These are phyloP conservation scores for Trichoderma brevicompactum DNA, from an alignment of 2,329 filamentous ascomycete species.

Conservation along the genomic window DNA sequence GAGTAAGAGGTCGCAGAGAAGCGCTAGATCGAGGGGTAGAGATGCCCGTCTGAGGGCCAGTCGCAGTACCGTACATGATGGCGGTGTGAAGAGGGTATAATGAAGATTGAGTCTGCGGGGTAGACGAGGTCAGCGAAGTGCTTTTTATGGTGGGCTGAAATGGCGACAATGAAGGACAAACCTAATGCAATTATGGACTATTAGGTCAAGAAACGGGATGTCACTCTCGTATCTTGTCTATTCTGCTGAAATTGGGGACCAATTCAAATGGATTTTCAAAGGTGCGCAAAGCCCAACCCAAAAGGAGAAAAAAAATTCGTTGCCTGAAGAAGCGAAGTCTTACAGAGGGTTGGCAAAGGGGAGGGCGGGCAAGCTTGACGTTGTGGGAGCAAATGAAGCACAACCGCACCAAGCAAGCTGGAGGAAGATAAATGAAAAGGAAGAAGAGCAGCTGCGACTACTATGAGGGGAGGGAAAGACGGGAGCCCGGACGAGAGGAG, in stretches of 20 bases:
- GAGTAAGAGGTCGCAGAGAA: constrained; percentile 86
- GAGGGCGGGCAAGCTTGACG: constrained; percentile 23
- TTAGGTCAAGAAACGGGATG: constrained; percentile 16
- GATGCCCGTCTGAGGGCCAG: constrained; percentile 90
- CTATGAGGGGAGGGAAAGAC: constrained; percentile 29
- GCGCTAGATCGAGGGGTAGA: constrained; percentile 93
- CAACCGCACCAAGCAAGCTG: constrained; percentile 23
- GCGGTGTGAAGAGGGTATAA: constrained; percentile 37
- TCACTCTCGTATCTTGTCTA: constrained; percentile 18
- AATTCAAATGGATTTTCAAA: not conserved
- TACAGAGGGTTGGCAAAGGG: constrained; percentile 29
- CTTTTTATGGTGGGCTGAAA: not conserved
- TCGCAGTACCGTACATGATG: constrained; percentile 84
- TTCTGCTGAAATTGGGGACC: constrained; percentile 8
- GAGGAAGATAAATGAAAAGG: constrained; percentile 10
- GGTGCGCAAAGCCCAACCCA: constrained; percentile 25
- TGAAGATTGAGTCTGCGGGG: constrained; percentile 28
- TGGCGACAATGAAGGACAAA: not conserved
- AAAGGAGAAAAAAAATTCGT: not conserved
- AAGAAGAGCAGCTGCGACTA: constrained; percentile 25
- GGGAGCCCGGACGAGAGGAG: constrained; percentile 25
- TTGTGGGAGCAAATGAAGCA: constrained; percentile 26
- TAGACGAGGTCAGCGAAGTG: constrained; percentile 14
- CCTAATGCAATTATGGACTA: constrained; percentile 23
- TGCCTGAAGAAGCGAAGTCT: constrained; percentile 28